These are phyloP conservation scores for Aureobasidium melanogenum DNA, from an alignment of 2,329 filamentous ascomycete species.

Conservation along the genomic window DNA sequence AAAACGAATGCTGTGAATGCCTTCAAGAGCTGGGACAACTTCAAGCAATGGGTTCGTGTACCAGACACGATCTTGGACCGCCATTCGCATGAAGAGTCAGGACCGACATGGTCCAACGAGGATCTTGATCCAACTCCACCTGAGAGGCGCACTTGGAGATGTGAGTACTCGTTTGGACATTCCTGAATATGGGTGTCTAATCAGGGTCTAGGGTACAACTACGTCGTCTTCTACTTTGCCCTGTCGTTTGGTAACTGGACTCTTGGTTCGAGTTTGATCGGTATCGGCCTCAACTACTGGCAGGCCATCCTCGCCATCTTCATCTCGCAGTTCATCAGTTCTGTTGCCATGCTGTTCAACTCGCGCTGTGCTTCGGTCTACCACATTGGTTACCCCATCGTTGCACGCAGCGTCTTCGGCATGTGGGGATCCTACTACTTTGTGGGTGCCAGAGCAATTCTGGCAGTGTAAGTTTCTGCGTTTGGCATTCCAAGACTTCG, in stretches of 20 bases:
- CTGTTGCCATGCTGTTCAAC: constrained; percentile 38
- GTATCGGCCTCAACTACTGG: constrained; percentile 39
- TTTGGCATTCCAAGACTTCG: not conserved
- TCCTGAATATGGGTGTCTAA: not conserved
- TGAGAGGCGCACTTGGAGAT: constrained; percentile 32
- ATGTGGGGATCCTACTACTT: constrained; percentile 37
- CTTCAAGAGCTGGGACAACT: constrained; percentile 18
- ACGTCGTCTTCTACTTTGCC: constrained; percentile 31
- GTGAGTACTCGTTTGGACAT: constrained; percentile 13
- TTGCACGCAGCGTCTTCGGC: constrained; percentile 32
- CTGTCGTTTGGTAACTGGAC: constrained; percentile 37
- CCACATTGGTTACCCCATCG: constrained; percentile 35
- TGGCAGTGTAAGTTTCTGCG: constrained; percentile 24
- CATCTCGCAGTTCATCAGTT: constrained; percentile 33
- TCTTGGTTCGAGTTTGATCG: constrained; percentile 31
- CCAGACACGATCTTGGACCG: constrained; percentile 18
- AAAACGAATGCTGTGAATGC: constrained; percentile 13
- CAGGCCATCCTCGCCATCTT: constrained; percentile 38
- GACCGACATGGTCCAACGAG: constrained; percentile 19
- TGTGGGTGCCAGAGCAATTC: constrained; percentile 31
- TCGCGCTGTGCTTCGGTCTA: constrained; percentile 34
- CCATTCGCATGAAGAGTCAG: constrained; percentile 15
- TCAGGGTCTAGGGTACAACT: constrained; percentile 26
- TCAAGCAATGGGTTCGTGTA: constrained; percentile 19
- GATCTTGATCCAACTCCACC: constrained; percentile 31